Evolutionary conservation across 139 green algal genomes (phyloP), one percentile per base, ranked within the genome.

Genomic region (Edaphochlamys debaryana): DNA sequence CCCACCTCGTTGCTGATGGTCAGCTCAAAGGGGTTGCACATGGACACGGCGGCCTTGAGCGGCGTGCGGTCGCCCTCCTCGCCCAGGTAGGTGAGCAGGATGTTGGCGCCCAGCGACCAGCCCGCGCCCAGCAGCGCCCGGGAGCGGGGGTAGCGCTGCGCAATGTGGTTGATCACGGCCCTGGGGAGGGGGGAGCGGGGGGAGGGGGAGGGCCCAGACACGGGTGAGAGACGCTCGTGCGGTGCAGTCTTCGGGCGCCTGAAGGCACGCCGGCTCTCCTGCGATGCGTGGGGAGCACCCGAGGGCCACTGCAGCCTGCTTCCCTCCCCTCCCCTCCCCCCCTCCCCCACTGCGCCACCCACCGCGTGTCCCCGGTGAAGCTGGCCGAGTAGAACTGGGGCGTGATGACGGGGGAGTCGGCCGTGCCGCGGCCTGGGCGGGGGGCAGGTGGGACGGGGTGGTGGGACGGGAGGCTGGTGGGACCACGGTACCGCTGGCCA

Each of bases 11-110:
- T 91, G 52, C 85, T 92, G 54, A 94, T 76, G 52, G 86, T 87
- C 29, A 98, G 84, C 88, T 98, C 87, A 63, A 99, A 98, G 2
- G 96, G 96, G 84, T 99, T 99, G 94, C 95, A 98, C 82, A 99
- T 88, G 42, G 92, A 95, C n/a, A 95, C 94, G 4, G 95, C 96
- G 3, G 94, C 95, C 23, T 52, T 23, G 38, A 99, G 76, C 36
- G 92, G 94, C 7, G 91, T 96, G 23, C 45, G 40, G 0, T 67
- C 56, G 19, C 94, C 92, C 60, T 96, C 91, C 88, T 98, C 94
- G 0, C 91, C 92, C 66, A 97, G 76, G 75, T 94, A 96, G 34
- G 85, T 68, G 37, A 96, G 82, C 74, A 98, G 76, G 77, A 98
- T 98, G 91, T 98, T 98, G 66, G 94, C 96, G 0, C 97, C 97